These are phyloP conservation scores for Prinsepia uniflora DNA, from an alignment of 306 rosid genomes.

Conservation along the genomic window DNA sequence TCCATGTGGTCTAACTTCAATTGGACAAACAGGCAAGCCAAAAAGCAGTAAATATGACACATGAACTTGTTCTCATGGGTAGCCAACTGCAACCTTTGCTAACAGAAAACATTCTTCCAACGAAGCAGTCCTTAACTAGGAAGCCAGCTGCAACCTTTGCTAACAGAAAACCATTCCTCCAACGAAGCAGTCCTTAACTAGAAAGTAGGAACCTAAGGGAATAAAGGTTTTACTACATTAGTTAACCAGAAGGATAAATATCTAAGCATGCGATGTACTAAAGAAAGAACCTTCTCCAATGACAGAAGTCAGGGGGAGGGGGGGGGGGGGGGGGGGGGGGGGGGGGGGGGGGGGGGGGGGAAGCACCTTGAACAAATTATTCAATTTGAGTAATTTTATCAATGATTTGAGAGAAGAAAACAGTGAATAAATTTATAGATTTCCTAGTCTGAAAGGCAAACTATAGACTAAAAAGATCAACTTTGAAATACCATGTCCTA, in stretches of 20 bases:
- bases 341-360: no score
- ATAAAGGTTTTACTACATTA: conserved; percentile 1
- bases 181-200: conserved; percentile 19
- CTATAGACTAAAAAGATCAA: background rate
- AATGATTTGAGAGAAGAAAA: background rate
- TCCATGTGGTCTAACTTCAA: conserved; percentile 23
- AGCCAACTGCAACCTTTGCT: conserved; percentile 9
- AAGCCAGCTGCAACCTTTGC: conserved; percentile 12
- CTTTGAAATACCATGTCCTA: background rate
- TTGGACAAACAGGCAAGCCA: conserved; percentile 21
- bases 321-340: no score
- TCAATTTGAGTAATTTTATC: background rate
- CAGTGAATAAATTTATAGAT: background rate
- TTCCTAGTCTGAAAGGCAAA: background rate
- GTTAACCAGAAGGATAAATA: background rate
- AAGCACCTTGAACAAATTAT: conserved; percentile 1
- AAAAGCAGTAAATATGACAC: conserved; percentile 13
- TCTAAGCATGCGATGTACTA: background rate
- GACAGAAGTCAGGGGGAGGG: background rate
- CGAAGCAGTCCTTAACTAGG: conserved; percentile 18
- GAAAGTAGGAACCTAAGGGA: conserved; percentile 11
- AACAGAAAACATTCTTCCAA: conserved; percentile 22
- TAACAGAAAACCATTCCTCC: conserved; percentile 21
- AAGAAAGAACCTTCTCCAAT: conserved; percentile 2
- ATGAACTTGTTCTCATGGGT: conserved; percentile 15